phyloP scores from a whole-genome alignment of 1,139 yeast genomes.

The Protomyces inouyei region DNA sequence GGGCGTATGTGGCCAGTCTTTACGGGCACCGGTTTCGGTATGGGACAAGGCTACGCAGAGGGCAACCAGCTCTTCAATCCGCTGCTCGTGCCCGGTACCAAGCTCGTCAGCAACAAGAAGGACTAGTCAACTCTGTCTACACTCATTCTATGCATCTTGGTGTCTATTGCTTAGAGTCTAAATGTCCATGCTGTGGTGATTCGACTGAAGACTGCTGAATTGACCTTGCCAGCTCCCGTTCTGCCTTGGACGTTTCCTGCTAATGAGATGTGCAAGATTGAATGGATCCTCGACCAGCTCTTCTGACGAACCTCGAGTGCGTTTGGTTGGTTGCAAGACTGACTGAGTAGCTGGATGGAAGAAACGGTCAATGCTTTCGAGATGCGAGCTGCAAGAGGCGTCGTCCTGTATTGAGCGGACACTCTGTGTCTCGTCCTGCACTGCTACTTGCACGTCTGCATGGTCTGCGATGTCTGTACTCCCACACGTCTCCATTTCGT shows the following conservation, averaged over 20 bases:
- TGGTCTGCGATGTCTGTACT: too few relatives aligned
- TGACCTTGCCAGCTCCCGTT: not conserved
- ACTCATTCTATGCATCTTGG: too few relatives aligned
- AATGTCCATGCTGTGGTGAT: too few relatives aligned
- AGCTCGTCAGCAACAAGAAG: constrained; percentile 17
- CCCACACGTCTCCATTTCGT: too few relatives aligned
- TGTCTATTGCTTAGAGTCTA: too few relatives aligned
- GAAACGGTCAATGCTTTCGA: not conserved
- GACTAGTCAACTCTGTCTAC: not conserved
- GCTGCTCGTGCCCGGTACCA: constrained; percentile 22
- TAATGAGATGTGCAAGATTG: not conserved
- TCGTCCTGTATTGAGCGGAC: not conserved
- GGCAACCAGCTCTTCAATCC: constrained; percentile 30
- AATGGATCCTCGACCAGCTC: not conserved
- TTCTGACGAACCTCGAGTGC: not conserved
- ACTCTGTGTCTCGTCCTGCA: not conserved
- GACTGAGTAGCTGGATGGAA: not conserved
- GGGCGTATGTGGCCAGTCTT: constrained; percentile 32
- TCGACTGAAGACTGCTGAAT: too few relatives aligned
- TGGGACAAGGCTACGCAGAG: constrained; percentile 30
- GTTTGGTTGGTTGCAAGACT: not conserved
- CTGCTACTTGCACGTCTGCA: not conserved
- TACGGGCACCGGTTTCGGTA: constrained; percentile 30
- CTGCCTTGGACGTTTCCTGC: not conserved
- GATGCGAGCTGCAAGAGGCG: not conserved